phyloP scores from a whole-genome alignment of 345 rosid genomes.

The Anastatica hierochuntica region DNA sequence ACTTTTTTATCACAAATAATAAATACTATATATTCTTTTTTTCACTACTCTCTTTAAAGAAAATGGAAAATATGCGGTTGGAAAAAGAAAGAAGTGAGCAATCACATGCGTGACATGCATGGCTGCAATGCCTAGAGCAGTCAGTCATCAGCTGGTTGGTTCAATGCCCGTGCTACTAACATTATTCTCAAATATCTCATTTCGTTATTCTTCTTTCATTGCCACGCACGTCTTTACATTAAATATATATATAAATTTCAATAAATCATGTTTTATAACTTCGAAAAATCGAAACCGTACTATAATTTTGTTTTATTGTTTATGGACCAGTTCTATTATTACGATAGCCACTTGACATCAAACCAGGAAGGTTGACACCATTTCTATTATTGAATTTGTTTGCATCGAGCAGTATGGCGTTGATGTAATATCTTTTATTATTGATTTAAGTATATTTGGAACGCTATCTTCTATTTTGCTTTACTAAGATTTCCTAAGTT shows the following conservation, averaged over 20 bases:
- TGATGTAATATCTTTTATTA: too few relatives aligned
- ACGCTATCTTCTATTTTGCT: too few relatives aligned
- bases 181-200: not conserved
- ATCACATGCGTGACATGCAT: too few relatives aligned
- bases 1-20: too few relatives aligned
- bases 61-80: not conserved
- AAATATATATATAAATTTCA: not conserved
- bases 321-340: conserved; percentile 4
- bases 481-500: too few relatives aligned
- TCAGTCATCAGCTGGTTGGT: conserved; percentile 24
- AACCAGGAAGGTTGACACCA: too few relatives aligned
- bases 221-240: conserved; percentile 5
- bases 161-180: conserved; percentile 17
- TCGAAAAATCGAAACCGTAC: too few relatives aligned
- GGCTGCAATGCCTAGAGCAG: conserved; percentile 8
- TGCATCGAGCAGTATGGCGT: not conserved
- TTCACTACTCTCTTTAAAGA: not conserved
- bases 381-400: not conserved
- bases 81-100: conserved; percentile 9
- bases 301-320: not conserved
- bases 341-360: conserved; percentile 8
- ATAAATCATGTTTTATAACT: not conserved
- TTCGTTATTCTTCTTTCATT: too few relatives aligned
- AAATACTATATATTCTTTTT: not conserved
- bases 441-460: too few relatives aligned